These are phyloP conservation scores for Carex parvula DNA, from an alignment of 176 grass and related monocot species.

Conservation along the genomic window DNA sequence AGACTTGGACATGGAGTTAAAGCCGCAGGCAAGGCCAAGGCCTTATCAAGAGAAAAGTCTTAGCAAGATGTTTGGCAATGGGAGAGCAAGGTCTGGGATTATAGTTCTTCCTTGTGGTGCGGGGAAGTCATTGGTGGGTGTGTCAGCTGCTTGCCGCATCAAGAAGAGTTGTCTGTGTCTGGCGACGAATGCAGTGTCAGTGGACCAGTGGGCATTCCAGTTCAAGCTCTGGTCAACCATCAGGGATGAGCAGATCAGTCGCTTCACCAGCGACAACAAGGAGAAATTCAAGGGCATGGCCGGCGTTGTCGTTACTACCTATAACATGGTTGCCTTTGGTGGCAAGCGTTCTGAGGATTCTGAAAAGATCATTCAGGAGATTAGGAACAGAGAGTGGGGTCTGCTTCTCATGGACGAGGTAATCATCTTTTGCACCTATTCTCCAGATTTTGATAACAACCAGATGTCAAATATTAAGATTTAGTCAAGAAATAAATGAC, in stretches of 20 bases:
- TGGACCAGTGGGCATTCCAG: conserved; percentile 99
- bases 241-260: conserved; percentile 87
- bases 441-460: too few relatives aligned
- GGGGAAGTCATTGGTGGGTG: conserved; percentile 91
- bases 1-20: conserved; percentile 79
- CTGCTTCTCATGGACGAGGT: conserved; percentile 99
- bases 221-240: conserved; percentile 99
- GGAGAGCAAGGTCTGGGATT: conserved; percentile 88
- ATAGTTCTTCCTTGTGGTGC: conserved; percentile 98
- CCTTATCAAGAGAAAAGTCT: conserved; percentile 99
- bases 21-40: conserved; percentile 80
- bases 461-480: too few relatives aligned
- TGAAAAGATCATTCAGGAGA: conserved; percentile 98
- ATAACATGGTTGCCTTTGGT: conserved; percentile 98
- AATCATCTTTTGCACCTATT: conserved; percentile 4
- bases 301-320: conserved; percentile 86
- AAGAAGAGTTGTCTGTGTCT: conserved; percentile 95
- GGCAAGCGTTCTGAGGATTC: conserved; percentile 95
- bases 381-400: conserved; percentile 91
- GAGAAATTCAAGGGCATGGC: conserved; percentile 90
- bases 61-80: conserved; percentile 99
- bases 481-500: too few relatives aligned
- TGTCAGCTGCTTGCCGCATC: conserved; percentile 86
- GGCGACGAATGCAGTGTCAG: conserved; percentile 95
- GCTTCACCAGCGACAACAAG: conserved; percentile 97